phyloP scores from a whole-genome alignment of 2,329 filamentous ascomycete genomes.

The Aspergillus pseudoviridinutans region DNA sequence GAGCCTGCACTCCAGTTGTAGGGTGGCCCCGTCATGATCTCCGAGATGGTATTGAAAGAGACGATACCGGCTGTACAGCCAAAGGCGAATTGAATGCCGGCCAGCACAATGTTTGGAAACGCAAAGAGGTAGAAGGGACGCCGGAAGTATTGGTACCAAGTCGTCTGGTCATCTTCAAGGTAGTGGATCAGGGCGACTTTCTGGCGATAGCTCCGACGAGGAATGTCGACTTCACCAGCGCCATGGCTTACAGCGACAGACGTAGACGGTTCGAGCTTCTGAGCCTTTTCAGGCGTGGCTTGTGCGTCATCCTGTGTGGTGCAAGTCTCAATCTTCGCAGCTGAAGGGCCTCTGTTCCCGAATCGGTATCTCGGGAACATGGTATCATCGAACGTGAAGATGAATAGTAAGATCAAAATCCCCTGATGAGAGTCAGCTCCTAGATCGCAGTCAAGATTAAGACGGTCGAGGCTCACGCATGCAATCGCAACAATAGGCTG shows the following conservation, averaged over 20 bases:
- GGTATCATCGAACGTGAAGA: constrained; percentile 35
- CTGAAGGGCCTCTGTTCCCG: not conserved
- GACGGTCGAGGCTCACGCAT: constrained; percentile 18
- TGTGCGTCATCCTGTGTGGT: not conserved
- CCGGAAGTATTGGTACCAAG: constrained; percentile 38
- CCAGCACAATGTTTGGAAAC: constrained; percentile 38
- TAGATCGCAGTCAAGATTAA: not conserved
- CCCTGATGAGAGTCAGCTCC: constrained; percentile 8
- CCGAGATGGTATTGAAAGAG: constrained; percentile 37
- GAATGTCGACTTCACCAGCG: constrained; percentile 15
- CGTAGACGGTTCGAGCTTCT: constrained; percentile 7
- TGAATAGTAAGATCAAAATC: constrained; percentile 22
- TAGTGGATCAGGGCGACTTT: constrained; percentile 22
- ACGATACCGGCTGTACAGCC: constrained; percentile 40
- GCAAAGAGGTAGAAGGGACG: constrained; percentile 39
- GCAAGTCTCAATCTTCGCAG: not conserved
- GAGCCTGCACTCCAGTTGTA: constrained; percentile 34
- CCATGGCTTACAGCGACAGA: constrained; percentile 14
- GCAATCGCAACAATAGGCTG: constrained; percentile 31
- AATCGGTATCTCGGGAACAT: constrained; percentile 34
- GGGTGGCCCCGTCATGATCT: constrained; percentile 34
- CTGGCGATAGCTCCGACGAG: constrained; percentile 18
- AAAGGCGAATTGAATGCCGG: constrained; percentile 40
- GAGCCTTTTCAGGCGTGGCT: constrained; percentile 1
- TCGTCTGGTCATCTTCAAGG: constrained; percentile 33